Base-by-base conservation (phyloP, 2,329 filamentous ascomycete species). In the Lachnellula arida region DNA sequence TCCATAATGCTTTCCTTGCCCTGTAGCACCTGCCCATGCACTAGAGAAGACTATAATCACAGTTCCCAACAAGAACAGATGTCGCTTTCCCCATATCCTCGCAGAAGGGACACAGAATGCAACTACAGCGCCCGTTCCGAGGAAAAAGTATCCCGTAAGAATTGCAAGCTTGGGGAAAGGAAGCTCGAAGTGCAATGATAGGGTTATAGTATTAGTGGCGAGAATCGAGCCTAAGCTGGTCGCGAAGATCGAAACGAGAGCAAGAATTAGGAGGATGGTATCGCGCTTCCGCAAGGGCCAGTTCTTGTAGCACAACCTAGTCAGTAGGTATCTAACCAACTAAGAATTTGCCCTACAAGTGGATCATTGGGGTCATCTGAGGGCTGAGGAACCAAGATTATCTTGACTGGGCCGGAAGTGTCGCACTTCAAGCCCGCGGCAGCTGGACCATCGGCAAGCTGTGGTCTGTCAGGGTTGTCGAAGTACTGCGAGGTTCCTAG, bases 341-440 rank as follows among this genome's bases (percentile, higher is more conserved):
- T 32, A 11, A 32, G 15, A 28, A 19, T 14, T 25, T 48, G 43
- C 65, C 73, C 57, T 78, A 86, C 82, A 63, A 96, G 77, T 32
- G 91, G 92, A 72, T 97, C 92, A 70, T 95, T 93, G 4, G 89
- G 90, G 70, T 96, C 90, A 71, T 96, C 88, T 60, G 87, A 92
- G 2, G 93, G 93, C 68, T 97, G 93, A 5, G 93, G 93, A 5
- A 95, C 87, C 34, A 97, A 82, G 64, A 97, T 88, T 65, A 93
- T 88, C 50, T 85, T 83, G 17, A 79, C 72, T 17, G 78, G 76
- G 35, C 88, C 87, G 60, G 78, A 86, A 51, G 72, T 79, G 71
- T 92, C 88, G 71, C 85, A 88, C 72, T 94, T 95, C 64, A 94
- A 73, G 57, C 76, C 75, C 25, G 76, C 69, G 46, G 69, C 72